Percentiles rank a stretch among this genome's conserved stretches.
These are phyloP conservation scores for Parachlorella kessleri DNA, from an alignment of 139 green algal species.

Conservation along the genomic window DNA sequence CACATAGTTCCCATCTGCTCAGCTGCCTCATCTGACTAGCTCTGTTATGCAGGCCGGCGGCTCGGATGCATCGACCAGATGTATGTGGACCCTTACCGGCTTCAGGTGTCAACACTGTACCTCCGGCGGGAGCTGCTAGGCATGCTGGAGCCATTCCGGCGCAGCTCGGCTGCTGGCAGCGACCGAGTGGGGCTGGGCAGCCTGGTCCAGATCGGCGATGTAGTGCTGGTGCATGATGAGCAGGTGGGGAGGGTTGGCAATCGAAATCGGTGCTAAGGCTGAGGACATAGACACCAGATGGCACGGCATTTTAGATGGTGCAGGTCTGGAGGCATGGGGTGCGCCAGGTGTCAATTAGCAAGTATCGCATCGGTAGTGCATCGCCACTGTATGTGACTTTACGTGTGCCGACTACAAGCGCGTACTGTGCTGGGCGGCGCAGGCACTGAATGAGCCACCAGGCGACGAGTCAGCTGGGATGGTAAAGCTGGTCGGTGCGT, in stretches of 20 bases:
- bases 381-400: no score
- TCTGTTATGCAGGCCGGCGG: constrained; percentile 26
- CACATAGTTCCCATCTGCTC: no score
- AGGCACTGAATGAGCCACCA: constrained; percentile 46
- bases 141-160: neutral
- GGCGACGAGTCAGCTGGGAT: constrained; percentile 51
- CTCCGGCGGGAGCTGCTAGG: constrained; percentile 26
- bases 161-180: neutral
- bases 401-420: no score
- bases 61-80: constrained; percentile 65
- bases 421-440: neutral
- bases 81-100: constrained; percentile 62
- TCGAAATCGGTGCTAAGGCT: no score
- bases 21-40: no score
- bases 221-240: constrained; percentile 81
- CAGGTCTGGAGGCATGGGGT: no score
- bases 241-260: neutral
- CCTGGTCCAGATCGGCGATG: constrained; percentile 76
- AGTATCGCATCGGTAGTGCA: no score
- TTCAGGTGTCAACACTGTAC: constrained; percentile 68
- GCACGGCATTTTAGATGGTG: no score
- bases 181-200: constrained; percentile 57
- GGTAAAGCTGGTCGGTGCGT: constrained; percentile 57
- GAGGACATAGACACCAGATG: no score
- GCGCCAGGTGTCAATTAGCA: no score